A percentile compares a stretch with the other conserved stretches of the same genome.
phyloP scores from a whole-genome alignment of 108 stramenopile species.

The Skeletonema costatum region DNA sequence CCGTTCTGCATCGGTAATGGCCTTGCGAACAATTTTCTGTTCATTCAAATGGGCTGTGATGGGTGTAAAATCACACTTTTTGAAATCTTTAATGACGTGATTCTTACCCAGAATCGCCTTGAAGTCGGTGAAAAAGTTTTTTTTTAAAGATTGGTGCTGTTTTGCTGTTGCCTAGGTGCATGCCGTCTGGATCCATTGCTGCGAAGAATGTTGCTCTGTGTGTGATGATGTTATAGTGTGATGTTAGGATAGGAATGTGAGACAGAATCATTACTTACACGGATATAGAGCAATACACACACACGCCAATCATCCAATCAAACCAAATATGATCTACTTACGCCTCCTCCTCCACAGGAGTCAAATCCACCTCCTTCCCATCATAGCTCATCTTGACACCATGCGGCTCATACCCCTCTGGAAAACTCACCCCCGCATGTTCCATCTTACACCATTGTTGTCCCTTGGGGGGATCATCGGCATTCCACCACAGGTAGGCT shows the following conservation, averaged over 20 bases:
- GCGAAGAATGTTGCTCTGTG: slow-evolving; percentile 95
- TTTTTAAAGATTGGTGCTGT: slow-evolving; percentile 93
- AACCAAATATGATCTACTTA: slow-evolving; percentile 12
- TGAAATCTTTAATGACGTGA: slow-evolving; percentile 88
- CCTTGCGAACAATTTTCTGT: slow-evolving; percentile 89
- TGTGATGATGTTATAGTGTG: neutral
- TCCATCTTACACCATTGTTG: slow-evolving; percentile 96
- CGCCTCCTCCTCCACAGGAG: slow-evolving; percentile 94
- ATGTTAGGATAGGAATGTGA: neutral
- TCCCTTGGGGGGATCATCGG: slow-evolving; percentile 82
- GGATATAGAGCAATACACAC: too few relatives aligned
- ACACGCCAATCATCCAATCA: too few relatives aligned
- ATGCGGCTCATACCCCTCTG: slow-evolving; percentile 93
- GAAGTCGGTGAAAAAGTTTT: slow-evolving; percentile 97
- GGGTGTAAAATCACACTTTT: slow-evolving; percentile 94
- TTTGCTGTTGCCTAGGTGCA: slow-evolving; percentile 93
- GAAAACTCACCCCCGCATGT: slow-evolving; percentile 96
- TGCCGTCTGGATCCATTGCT: slow-evolving; percentile 93
- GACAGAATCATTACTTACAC: neutral
- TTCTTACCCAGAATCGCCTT: slow-evolving; percentile 68
- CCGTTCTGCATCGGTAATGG: slow-evolving; percentile 94
- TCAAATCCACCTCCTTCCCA: slow-evolving; percentile 88
- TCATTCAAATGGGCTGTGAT: slow-evolving; percentile 88
- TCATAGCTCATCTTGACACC: slow-evolving; percentile 94
- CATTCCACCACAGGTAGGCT: slow-evolving; percentile 91